Evolutionary conservation across 2,329 filamentous ascomycete genomes (phyloP).

Genomic region (Talaromyces sp.): DNA sequence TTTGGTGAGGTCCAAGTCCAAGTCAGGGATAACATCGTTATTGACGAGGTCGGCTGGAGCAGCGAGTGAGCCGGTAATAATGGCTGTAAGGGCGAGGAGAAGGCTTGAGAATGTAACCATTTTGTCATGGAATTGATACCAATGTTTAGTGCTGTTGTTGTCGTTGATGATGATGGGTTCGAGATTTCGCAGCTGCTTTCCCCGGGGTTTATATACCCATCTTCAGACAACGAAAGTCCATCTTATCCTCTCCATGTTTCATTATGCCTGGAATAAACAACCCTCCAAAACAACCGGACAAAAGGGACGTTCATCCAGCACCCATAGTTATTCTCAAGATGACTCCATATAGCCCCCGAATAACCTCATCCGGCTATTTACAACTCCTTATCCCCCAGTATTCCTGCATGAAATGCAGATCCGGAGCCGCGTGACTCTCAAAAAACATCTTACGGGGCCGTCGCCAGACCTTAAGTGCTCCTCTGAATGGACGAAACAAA

Average conservation of each 20-base stretch:
- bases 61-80: not conserved
- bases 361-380: not conserved
- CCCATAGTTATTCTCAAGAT: not conserved
- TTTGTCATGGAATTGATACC: not conserved
- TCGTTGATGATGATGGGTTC: not conserved
- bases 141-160: not conserved
- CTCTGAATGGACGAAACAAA: too few relatives aligned
- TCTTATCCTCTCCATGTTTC: not conserved
- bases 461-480: too few relatives aligned
- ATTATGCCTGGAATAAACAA: not conserved
- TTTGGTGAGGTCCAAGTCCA: not conserved
- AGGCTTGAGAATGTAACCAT: constrained; percentile 8
- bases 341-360: not conserved
- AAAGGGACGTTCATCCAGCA: not conserved
- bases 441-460: too few relatives aligned
- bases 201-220: not conserved
- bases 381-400: not conserved
- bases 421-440: not conserved
- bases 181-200: not conserved
- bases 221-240: not conserved
- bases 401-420: not conserved
- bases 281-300: not conserved
- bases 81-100: not conserved
- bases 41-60: not conserved
- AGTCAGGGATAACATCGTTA: not conserved